Evolutionary conservation across 2,329 filamentous ascomycete species (phyloP), one percentile per base, ranked within the genome.

Genomic region (Apiospora sp.): DNA sequence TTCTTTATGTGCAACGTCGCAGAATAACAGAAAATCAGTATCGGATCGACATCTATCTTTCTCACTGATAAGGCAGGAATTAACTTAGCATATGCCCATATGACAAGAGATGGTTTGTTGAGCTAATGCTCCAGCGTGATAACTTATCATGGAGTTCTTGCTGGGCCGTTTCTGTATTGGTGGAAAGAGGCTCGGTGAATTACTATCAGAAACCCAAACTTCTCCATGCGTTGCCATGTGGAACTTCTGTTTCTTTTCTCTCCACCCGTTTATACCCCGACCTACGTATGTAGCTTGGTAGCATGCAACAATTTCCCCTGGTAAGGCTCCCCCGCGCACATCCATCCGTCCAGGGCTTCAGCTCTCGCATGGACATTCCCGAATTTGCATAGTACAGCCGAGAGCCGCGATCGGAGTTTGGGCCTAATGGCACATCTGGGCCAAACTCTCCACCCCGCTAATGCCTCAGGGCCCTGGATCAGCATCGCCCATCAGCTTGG

Each of bases 361-460:
- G 27, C 37, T 41, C 19, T 70, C 68, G 68, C 30, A 70, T 70
- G 30, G 68, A 58, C 68, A 70, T 70, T 48, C 68, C 68, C 44
- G 30, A 51, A 51, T 70, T n/a, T 44, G 68, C 48, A 58, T 58
- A 70, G 68, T 43, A 49, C 30, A 46, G 8, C 44, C 19, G 30
- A 30, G 19, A 70, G 68, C 68, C 48, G 68, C 48, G 44, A n/a
- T 58, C 46, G 58, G 34, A 64, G 68, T 10, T n/a, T n/a, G 16
- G 68, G 30, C 7, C n/a, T 34, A 37, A 61, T 37, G 51, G 24
- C 30, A 19, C 7, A 19, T 30, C 68, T 49, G n/a, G 14, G n/a
- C 41, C n/a, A 22, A 16, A n/a, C 67, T 49, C 67, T 44, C 34
- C 67, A 16, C 30, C 37, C 37, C 7, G 16, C 43, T 30, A 46